Base-by-base conservation (phyloP, 2,329 filamentous ascomycete species). In the Alternaria triticimaculans region DNA sequence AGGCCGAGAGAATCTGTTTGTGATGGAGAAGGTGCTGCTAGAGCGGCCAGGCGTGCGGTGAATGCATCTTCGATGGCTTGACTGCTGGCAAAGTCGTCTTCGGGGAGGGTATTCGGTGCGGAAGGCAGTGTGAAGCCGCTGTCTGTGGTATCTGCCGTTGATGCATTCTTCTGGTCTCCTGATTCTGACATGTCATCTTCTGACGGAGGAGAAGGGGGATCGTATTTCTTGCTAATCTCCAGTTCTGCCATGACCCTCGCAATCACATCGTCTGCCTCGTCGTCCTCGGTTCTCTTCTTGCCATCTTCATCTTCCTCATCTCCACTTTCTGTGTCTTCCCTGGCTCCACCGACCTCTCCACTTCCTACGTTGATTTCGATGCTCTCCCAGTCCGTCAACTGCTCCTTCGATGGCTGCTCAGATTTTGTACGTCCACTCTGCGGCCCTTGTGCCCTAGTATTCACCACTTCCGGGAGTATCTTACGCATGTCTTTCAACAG, bases 181-280 rank as follows among this genome's bases (percentile, higher is more conserved):
- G 57, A 53, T 12, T 64, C 58, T 25, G 67, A 60, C 9, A 43
- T 61, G 2, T 70, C 60, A 20, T 71, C 64, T 30, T 69, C 69
- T 43, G 71, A 58, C 15, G 69, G 61, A 15, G 72, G 69, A 20
- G 72, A 71, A 11, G 70, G 68, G 15, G 73, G 60, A 50, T 74
- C 70, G 59, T 82, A 80, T 65, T 82, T 83, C 58, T 71, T 76
- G 53, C 82, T 80, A 12, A 84, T 66, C 6, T 83, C 82, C 6
- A 85, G 68, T 65, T 84, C 82, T 7, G 82, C 83, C 57, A 85
- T 80, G 8, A 84, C 77, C 49, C 77, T 75, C 43, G 82, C 78
- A 41, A 85, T 82, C 20, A 84, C 80, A 20, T 84, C 82, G 41
- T 84, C 80, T 11, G 83, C 82, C 54, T 83, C 82, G 41, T 78